phyloP scores from a whole-genome alignment of 2,329 filamentous ascomycete species.

The Cercospora canescens region DNA sequence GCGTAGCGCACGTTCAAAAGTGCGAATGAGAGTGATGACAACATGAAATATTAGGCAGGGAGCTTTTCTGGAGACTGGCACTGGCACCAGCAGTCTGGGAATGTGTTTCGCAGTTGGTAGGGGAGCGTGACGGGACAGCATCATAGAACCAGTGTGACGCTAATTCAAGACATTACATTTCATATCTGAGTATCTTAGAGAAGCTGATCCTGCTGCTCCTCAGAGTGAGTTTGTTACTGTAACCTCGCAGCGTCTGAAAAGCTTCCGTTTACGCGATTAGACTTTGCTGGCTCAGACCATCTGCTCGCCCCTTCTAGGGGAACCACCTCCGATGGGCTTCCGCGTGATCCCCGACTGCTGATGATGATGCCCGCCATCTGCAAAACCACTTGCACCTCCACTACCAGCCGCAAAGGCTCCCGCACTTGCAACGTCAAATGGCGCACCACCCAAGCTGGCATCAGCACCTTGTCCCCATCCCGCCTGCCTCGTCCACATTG shows the following conservation, averaged over 20 bases:
- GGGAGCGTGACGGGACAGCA: too few species aligned
- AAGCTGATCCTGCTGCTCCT: not conserved
- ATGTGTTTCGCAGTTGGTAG: not conserved
- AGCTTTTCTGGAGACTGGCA: too few species aligned
- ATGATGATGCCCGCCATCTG: slow-evolving; percentile 1
- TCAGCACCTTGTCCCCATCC: slow-evolving; percentile 1
- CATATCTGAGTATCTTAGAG: not conserved
- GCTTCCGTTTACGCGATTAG: not conserved
- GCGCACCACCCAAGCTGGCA: not conserved
- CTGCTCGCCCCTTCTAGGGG: not conserved
- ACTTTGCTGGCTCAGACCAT: not conserved
- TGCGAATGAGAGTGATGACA: not conserved
- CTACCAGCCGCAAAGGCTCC: not conserved
- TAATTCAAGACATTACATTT: not conserved
- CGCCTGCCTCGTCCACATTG: slow-evolving; percentile 7
- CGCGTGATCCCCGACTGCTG: not conserved
- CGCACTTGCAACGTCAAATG: slow-evolving; percentile 2
- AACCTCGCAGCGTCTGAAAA: not conserved
- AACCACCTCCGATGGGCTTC: slow-evolving; percentile 1
- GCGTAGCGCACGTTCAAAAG: not conserved
- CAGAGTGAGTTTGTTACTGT: not conserved
- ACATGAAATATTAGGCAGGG: not conserved
- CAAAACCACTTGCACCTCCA: not conserved
- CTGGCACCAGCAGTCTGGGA: too few species aligned
- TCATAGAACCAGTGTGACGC: not conserved